Evolutionary conservation across 805 yeast species (phyloP).

Genomic region (Candida tammaniensis): DNA sequence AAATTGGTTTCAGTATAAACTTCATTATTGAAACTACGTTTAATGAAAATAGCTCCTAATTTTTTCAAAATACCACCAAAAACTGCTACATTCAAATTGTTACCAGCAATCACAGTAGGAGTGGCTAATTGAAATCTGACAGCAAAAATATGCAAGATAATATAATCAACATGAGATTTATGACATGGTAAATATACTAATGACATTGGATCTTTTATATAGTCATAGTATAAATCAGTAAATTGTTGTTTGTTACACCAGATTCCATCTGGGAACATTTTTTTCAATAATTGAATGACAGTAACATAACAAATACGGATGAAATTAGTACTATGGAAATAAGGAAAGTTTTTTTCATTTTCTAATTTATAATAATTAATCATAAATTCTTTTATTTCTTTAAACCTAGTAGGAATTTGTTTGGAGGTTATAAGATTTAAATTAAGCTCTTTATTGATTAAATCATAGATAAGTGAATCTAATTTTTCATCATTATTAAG

Average conservation of each 20-base stretch:
- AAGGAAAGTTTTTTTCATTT: conserved; percentile 37
- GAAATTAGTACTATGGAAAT: conserved; percentile 23
- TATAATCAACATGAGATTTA: conserved; percentile 61
- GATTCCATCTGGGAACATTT: conserved; percentile 43
- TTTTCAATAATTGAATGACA: conserved; percentile 27
- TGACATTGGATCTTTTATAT: conserved; percentile 40
- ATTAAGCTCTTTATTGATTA: conserved; percentile 36
- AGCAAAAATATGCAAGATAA: conserved; percentile 52
- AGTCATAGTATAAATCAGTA: conserved; percentile 25
- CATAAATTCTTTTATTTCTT: conserved; percentile 38
- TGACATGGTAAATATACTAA: conserved; percentile 57
- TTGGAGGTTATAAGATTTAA: conserved; percentile 34
- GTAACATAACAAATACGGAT: conserved; percentile 37
- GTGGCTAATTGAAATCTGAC: conserved; percentile 51
- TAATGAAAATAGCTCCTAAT: conserved; percentile 57
- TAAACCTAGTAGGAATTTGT: conserved; percentile 30
- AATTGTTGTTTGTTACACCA: conserved; percentile 36
- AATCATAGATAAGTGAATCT: conserved; percentile 32
- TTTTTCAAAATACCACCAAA: conserved; percentile 49
- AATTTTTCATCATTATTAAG: conserved; percentile 32
- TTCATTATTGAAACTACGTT: conserved; percentile 46
- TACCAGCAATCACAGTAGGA: conserved; percentile 66
- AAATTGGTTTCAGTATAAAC: conserved; percentile 45
- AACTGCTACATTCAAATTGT: conserved; percentile 57
- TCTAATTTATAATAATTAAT: conserved; percentile 32